Percentiles rank a stretch among this genome's conserved stretches.
Evolutionary conservation across 2,329 filamentous ascomycete species (phyloP).

Genomic region (Ascochyta viciae-villosae): DNA sequence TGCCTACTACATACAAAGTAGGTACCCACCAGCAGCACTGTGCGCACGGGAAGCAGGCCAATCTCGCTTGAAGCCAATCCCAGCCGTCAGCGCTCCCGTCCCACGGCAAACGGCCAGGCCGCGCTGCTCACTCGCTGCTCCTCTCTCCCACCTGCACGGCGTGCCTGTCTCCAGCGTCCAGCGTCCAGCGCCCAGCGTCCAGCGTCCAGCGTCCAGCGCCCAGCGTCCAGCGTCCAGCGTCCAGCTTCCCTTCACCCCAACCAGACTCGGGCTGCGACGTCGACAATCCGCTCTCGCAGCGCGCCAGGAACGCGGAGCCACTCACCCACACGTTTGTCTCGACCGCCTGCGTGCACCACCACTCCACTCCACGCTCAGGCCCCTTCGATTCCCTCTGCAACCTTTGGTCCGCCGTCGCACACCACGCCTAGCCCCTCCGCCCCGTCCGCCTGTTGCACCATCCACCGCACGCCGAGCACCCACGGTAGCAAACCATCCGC

Average conservation of each 20-base stretch:
- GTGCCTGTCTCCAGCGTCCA: slow-evolving; percentile 10
- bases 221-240: not conserved
- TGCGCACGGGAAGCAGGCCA: not conserved
- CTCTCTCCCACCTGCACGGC: slow-evolving; percentile 18
- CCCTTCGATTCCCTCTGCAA: slow-evolving; percentile 13
- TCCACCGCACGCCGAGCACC: slow-evolving; percentile 19
- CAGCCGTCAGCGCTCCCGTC: slow-evolving; percentile 22
- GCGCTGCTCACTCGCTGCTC: slow-evolving; percentile 10
- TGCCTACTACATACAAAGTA: no score
- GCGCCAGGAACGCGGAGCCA: slow-evolving; percentile 5
- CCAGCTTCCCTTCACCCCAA: slow-evolving; percentile 14
- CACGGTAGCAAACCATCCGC: slow-evolving; percentile 17
- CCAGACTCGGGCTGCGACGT: slow-evolving; percentile 43
- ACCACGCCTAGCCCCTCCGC: slow-evolving; percentile 25
- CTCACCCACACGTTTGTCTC: not conserved
- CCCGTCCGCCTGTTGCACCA: slow-evolving; percentile 29
- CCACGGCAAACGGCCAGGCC: slow-evolving; percentile 10
- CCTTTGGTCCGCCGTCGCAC: slow-evolving; percentile 24
- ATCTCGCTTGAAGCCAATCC: slow-evolving; percentile 27
- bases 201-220: not conserved
- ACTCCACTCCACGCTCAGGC: slow-evolving; percentile 16
- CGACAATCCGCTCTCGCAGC: slow-evolving; percentile 26
- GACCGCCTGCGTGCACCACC: slow-evolving; percentile 3
- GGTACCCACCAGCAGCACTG: no score
- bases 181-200: no score